Percentiles rank a stretch among this genome's conserved stretches.
phyloP scores from a whole-genome alignment of 345 rosid species.

The Triadica sebifera region DNA sequence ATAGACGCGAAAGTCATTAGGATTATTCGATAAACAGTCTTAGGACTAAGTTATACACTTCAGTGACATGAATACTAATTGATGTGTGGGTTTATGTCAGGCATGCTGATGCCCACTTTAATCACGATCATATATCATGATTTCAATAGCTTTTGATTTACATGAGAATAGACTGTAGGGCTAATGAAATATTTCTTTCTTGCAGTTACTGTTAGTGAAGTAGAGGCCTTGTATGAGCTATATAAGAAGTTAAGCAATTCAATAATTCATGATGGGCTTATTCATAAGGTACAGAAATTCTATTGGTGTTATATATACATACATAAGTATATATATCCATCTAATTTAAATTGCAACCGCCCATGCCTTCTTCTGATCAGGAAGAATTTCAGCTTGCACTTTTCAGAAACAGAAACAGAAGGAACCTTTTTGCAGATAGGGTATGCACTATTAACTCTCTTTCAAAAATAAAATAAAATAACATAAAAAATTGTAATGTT shows the following conservation, averaged over 20 bases:
- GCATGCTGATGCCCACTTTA: no score
- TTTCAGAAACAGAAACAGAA: conserved; percentile 64
- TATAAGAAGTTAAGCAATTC: conserved; percentile 86
- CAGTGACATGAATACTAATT: no score
- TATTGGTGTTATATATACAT: not conserved
- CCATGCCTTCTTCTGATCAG: conserved; percentile 34
- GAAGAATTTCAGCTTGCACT: conserved; percentile 94
- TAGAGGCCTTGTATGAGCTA: conserved; percentile 75
- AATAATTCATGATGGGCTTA: conserved; percentile 73
- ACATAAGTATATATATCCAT: not conserved
- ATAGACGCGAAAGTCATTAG: no score
- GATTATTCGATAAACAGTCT: no score
- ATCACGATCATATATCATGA: no score
- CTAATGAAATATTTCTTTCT: not conserved
- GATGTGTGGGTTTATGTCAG: no score
- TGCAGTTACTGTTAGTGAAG: conserved; percentile 78
- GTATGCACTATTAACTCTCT: conserved; percentile 30
- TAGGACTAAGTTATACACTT: no score
- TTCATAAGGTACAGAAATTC: conserved; percentile 66
- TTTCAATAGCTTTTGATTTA: not conserved
- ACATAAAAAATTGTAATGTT: no score
- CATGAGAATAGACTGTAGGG: not conserved
- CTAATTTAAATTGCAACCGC: not conserved
- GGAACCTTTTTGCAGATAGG: conserved; percentile 89
- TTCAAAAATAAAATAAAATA: no score